Evolutionary conservation across 495 filamentous ascomycete species (phyloP).

Genomic region (Aspergillus ellipticus): DNA sequence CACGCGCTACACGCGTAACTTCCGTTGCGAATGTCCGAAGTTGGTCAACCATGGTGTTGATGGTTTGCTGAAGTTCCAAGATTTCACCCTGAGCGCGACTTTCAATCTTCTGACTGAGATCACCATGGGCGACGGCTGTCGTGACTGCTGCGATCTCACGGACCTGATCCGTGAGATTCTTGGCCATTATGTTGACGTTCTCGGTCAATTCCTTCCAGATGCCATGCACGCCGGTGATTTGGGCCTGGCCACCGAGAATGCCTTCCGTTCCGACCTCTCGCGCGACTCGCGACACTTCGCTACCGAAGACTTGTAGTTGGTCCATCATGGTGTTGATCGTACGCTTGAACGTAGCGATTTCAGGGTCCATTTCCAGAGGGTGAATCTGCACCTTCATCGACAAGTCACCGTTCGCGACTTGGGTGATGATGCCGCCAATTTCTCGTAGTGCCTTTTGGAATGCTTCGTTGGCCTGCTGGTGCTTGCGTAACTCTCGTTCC

Average conservation of each 20-base stretch:
- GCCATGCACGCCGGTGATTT: constrained; percentile 90
- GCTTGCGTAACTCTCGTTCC: constrained; percentile 90
- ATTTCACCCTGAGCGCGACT: constrained; percentile 94
- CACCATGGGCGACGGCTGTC: constrained; percentile 92
- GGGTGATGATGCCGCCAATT: constrained; percentile 95
- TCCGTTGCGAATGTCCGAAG: constrained; percentile 95
- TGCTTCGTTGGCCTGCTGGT: constrained; percentile 96
- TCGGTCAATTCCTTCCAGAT: constrained; percentile 98
- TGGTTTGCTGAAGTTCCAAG: constrained; percentile 91
- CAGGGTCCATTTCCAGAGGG: constrained; percentile 94
- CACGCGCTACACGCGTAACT: constrained; percentile 92
- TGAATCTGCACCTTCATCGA: constrained; percentile 98
- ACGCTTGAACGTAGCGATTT: constrained; percentile 98
- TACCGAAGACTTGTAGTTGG: constrained; percentile 94
- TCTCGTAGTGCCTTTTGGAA: constrained; percentile 97
- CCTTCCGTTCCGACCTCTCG: constrained; percentile 98
- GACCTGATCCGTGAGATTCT: constrained; percentile 78
- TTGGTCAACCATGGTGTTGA: constrained; percentile 99
- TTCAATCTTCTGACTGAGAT: constrained; percentile 94
- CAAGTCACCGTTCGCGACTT: constrained; percentile 91
- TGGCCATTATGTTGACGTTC: constrained; percentile 98
- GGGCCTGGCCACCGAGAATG: constrained; percentile 92
- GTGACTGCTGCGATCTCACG: constrained; percentile 97
- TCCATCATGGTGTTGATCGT: constrained; percentile 99
- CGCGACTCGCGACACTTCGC: constrained; percentile 93